Conservation (phyloP, 441 rosid genomes). For the Mallotus repandus region DNA sequence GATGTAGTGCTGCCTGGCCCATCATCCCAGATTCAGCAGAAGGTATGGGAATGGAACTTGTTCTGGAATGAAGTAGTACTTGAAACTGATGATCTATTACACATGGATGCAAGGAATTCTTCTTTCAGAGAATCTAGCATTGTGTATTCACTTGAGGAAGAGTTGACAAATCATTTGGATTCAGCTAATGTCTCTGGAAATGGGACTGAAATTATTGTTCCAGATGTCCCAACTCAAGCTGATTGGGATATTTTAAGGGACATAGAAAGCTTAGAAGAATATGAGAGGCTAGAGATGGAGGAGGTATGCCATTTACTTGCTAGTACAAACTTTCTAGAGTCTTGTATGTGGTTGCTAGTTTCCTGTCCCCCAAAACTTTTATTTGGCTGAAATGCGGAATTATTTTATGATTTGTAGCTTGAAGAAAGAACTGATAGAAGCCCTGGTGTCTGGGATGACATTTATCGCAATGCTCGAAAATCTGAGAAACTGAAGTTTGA, state of each 20-base stretch:
- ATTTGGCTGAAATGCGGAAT: slow-evolving; percentile 24
- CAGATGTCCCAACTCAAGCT: slow-evolving; percentile 57
- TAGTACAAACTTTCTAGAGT: slow-evolving; percentile 12
- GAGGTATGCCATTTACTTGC: slow-evolving; percentile 63
- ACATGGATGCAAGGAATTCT: slow-evolving; percentile 34
- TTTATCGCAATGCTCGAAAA: slow-evolving; percentile 87
- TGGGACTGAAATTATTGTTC: slow-evolving; percentile 37
- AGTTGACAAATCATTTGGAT: slow-evolving; percentile 42
- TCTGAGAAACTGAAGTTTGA: slow-evolving; percentile 89
- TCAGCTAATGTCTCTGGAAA: slow-evolving; percentile 44
- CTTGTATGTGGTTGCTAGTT: slow-evolving; percentile 1
- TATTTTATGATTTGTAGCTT: slow-evolving; percentile 54
- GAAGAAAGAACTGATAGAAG: slow-evolving; percentile 81
- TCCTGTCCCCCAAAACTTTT: neutral
- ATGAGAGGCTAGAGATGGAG: slow-evolving; percentile 75
- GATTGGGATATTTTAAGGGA: slow-evolving; percentile 74
- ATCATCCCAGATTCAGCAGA: slow-evolving; percentile 58
- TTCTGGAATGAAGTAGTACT: slow-evolving; percentile 46
- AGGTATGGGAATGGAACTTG: slow-evolving; percentile 84
- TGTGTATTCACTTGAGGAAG: slow-evolving; percentile 66
- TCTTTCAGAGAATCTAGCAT: slow-evolving; percentile 43
- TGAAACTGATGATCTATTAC: slow-evolving; percentile 34
- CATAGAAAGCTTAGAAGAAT: slow-evolving; percentile 68
- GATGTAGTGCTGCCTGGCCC: slow-evolving; percentile 70
- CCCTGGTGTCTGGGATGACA: slow-evolving; percentile 81